phyloP scores from a whole-genome alignment of 2,329 filamentous ascomycete genomes.

The Ceratocystis cacaofunesta region DNA sequence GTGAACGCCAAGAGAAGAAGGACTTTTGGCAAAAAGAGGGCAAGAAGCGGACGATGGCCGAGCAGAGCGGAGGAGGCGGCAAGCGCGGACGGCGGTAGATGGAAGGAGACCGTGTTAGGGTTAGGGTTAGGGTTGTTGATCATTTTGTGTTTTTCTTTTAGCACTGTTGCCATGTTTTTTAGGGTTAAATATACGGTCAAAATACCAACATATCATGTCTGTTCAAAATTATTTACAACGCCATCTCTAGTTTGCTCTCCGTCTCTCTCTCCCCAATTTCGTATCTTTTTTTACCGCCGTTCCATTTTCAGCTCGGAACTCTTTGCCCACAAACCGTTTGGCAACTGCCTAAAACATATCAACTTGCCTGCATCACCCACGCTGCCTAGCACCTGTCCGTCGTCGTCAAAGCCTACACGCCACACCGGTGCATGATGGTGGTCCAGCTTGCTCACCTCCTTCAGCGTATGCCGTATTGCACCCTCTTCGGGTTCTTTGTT shows the following conservation, averaged over 20 bases:
- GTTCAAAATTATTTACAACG: neutral
- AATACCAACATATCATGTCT: neutral
- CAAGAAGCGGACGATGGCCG: constrained; percentile 42
- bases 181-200: neutral
- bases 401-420: constrained; percentile 55
- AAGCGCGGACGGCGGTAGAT: constrained; percentile 21
- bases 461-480: constrained; percentile 47
- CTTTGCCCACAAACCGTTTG: constrained; percentile 43
- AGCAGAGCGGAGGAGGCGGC: constrained; percentile 27
- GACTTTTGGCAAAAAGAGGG: constrained; percentile 90
- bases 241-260: neutral
- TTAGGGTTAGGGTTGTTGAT: neutral
- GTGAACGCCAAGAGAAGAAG: constrained; percentile 82
- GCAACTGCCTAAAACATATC: constrained; percentile 45
- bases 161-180: neutral
- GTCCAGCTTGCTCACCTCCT: constrained; percentile 51
- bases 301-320: constrained; percentile 45
- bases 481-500: constrained; percentile 34
- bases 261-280: neutral
- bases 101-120: constrained; percentile 10
- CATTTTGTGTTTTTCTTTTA: neutral
- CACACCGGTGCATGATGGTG: constrained; percentile 58
- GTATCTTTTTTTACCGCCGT: constrained; percentile 24
- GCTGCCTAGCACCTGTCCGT: constrained; percentile 58
- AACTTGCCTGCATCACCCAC: constrained; percentile 62